Base-by-base conservation (phyloP, 805 yeast genomes). In the Clavispora asparagi region DNA sequence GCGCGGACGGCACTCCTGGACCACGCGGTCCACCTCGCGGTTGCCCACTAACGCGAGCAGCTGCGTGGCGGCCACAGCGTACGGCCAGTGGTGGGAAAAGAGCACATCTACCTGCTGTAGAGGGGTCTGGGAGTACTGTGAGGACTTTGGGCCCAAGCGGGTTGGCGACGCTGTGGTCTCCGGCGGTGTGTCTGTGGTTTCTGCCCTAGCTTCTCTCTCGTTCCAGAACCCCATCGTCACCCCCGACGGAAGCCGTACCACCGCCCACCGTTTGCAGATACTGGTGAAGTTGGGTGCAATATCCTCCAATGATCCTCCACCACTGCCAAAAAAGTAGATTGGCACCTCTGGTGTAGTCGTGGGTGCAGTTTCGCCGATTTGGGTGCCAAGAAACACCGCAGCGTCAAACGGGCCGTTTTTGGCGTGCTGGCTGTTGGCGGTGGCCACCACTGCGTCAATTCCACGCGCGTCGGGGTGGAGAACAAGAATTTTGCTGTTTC, bases 341-440 rank as follows among this genome's bases (percentile, higher is more conserved):
- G 64, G 58, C 5, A 51, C 58, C 1, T 55, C 47, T 25, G 61
- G 40, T 4, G 45, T 43, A 9, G 55, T 61, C 4, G 48, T 25
- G 7, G 71, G 68, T 25, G 57, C 27, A 28, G 40, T 40, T 14
- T 51, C 29, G 38, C 41, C 25, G 38, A 25, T 7, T 54, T 50
- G 10, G 51, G 51, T 16, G 62, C 87, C 87, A 7, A 83, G 53
- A 6, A 83, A 56, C 1, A 84, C 35, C 0, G 77, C 74, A 2
- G 76, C 67, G 40, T 76, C 83, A 55, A 85, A 85, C 0, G 89
- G 89, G 0, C 90, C 90, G 39, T 81, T 81, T 53, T 79, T 83
- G 19, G 58, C 47, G 54, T 82, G 68, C 42, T 83, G 71, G 1
- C 67, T 49, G 54, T 79, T 76, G 4, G 81, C 72, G 43, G 76